Conservation (phyloP, 768 basidiomycete species). For the Lentinus brumalis region DNA sequence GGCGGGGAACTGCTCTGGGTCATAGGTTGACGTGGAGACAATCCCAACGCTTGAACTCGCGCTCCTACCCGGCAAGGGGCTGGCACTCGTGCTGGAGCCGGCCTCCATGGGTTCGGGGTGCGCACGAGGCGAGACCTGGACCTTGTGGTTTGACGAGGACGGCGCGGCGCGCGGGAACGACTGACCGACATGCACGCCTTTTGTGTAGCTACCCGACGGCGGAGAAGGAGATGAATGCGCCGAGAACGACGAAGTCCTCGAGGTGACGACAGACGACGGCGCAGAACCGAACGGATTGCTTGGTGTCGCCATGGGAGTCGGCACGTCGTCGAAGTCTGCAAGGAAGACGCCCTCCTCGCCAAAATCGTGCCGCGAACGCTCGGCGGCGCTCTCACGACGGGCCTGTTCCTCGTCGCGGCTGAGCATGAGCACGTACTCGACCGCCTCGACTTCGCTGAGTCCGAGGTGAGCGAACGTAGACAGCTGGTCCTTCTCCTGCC, state of each 20-base stretch:
- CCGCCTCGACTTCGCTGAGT: constrained; percentile 69
- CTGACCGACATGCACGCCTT: constrained; percentile 23
- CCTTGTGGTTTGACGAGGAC: constrained; percentile 49
- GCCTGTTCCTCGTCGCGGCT: constrained; percentile 71
- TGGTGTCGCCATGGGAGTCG: constrained; percentile 27
- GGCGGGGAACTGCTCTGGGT: constrained; percentile 36
- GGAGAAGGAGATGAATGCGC: constrained; percentile 11
- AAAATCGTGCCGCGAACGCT: constrained; percentile 7
- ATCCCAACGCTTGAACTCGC: constrained; percentile 9
- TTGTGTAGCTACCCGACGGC: constrained; percentile 2
- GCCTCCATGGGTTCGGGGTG: constrained; percentile 60
- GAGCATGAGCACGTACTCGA: constrained; percentile 83
- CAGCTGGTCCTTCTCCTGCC: constrained; percentile 59
- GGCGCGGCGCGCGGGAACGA: constrained; percentile 33
- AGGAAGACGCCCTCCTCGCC: constrained; percentile 56
- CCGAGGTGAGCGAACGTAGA: constrained; percentile 63
- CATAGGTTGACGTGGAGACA: constrained; percentile 19
- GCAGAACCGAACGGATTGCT: constrained; percentile 27
- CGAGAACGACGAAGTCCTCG: constrained; percentile 11
- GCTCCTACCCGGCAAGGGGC: constrained; percentile 21
- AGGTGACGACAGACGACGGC: constrained; percentile 10
- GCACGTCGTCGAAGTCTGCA: constrained; percentile 51
- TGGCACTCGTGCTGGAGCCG: constrained; percentile 38
- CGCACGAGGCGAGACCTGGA: constrained; percentile 54
- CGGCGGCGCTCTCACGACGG: constrained; percentile 17